Evolutionary conservation across 805 yeast species (phyloP), one percentile per base, ranked within the genome.

Genomic region (Ogataea ramenticola): DNA sequence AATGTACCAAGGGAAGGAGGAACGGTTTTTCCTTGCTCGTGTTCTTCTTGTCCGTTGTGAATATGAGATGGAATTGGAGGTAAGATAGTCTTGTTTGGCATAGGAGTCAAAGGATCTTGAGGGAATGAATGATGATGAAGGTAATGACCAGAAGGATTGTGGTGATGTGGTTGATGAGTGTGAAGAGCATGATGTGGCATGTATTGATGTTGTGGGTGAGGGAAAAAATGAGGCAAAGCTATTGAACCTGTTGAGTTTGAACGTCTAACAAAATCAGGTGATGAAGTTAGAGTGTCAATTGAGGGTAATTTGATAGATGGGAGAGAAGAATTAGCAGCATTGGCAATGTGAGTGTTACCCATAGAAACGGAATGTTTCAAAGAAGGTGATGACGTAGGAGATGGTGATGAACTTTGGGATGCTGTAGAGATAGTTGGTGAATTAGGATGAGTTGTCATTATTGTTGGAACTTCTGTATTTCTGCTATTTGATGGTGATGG

Each of bases 201-300:
- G n/a, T 14, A 36, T n/a, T 10, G 24, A 4, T 34, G 24, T 20
- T 17, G 12, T 3, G 5, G 17, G 22, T 15, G 19, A 8, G 10
- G 36, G 31, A 21, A 34, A 20, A 24, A 5, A 20, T 34, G 41
- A 20, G 39, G 33, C 9, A 29, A 15, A 7, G 40, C 15, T 9
- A 36, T 26, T 36, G 39, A 16, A 9, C 32, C 32, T n/a, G 39
- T 36, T 16, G 39, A 26, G 16, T 24, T 36, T n/a, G 39, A 16
- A 26, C 31, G 26, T 43, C 54, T 50, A 33, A 48, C 46, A 40
- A 49, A 49, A 7, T 45, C 49, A 3, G 61, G 58, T 43, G 56
- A 55, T 22, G 60, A 49, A 11, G 58, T 55, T 29, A 57, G 36
- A 31, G 44, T 51, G 34, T 56, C 57, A 20, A 56, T 50, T 2